phyloP scores from a whole-genome alignment of 345 rosid species.

The Arabis hirsuta region DNA sequence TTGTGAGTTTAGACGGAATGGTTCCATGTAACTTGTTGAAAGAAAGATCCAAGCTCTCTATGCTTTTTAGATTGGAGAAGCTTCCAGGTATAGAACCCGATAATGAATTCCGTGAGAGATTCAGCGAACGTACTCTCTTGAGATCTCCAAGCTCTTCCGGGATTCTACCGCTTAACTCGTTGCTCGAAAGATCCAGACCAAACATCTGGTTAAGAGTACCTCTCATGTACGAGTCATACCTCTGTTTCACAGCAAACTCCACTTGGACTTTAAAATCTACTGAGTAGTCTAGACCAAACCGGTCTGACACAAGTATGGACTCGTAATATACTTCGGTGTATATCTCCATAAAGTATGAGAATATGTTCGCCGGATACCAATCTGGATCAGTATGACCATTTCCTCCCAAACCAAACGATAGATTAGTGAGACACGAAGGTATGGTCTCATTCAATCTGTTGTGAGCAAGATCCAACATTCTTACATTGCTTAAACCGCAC shows the following conservation, averaged over 20 bases:
- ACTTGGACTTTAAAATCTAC: constrained; percentile 28
- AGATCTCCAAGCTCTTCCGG: constrained; percentile 36
- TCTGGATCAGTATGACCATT: background rate
- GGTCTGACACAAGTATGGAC: constrained; percentile 23
- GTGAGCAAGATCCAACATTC: constrained; percentile 27
- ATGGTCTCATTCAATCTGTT: constrained; percentile 22
- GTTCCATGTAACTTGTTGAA: constrained; percentile 32
- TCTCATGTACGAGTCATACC: constrained; percentile 37
- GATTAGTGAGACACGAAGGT: constrained; percentile 21
- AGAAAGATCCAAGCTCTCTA: constrained; percentile 37
- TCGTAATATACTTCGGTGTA: constrained; percentile 7
- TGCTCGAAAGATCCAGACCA: constrained; percentile 42
- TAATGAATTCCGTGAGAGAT: constrained; percentile 30
- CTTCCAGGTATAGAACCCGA: constrained; percentile 30
- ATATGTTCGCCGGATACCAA: constrained; percentile 23
- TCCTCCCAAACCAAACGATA: constrained; percentile 24
- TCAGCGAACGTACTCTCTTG: constrained; percentile 28
- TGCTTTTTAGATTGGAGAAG: constrained; percentile 26
- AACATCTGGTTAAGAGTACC: constrained; percentile 28
- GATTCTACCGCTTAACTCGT: constrained; percentile 33
- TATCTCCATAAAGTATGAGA: constrained; percentile 25
- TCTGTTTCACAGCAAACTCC: constrained; percentile 32
- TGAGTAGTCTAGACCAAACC: constrained; percentile 11
- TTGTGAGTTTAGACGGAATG: constrained; percentile 29
- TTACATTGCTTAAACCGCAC: constrained; percentile 9